Evolutionary conservation across 257 asterid genomes (phyloP).

Genomic region (Ehretia macrophylla): DNA sequence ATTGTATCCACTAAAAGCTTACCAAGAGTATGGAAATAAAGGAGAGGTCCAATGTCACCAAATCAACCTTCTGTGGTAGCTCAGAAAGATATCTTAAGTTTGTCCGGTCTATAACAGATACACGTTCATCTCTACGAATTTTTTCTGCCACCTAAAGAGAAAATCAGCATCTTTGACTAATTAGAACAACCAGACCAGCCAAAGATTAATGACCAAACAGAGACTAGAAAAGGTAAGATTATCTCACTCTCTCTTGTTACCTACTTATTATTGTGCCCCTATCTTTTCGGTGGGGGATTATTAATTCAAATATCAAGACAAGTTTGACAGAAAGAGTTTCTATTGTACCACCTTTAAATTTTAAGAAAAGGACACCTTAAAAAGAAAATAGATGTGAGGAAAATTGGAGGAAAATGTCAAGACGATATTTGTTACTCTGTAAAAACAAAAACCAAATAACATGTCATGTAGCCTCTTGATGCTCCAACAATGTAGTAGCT

Average conservation of each 20-base stretch:
- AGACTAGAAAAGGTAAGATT: not conserved
- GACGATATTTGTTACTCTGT: too few species aligned
- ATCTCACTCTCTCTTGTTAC: not conserved
- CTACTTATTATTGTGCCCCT: too few species aligned
- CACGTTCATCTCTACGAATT: slow-evolving; percentile 74
- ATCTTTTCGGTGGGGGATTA: too few species aligned
- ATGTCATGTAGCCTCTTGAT: too few species aligned
- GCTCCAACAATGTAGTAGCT: too few species aligned
- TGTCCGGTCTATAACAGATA: slow-evolving; percentile 74
- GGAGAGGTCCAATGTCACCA: slow-evolving; percentile 94
- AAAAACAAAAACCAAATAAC: too few species aligned
- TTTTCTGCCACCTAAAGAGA: slow-evolving; percentile 80
- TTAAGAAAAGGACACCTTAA: too few species aligned
- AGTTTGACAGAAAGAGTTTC: too few species aligned
- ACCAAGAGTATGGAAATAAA: slow-evolving; percentile 84
- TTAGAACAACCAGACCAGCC: slow-evolving; percentile 10
- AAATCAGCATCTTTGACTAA: slow-evolving; percentile 14
- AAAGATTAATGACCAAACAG: slow-evolving; percentile 3
- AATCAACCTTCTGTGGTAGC: slow-evolving; percentile 89
- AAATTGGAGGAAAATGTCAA: too few species aligned
- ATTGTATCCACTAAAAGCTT: slow-evolving; percentile 24
- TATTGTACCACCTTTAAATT: too few species aligned
- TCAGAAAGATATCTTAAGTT: slow-evolving; percentile 85
- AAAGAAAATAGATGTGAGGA: too few species aligned
- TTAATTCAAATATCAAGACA: too few species aligned